A percentile compares a stretch with the other conserved stretches of the same genome.
These are phyloP conservation scores for Papiliotrema fonsecae DNA, from an alignment of 1,284 basidiomycete genomes.

Conservation along the genomic window DNA sequence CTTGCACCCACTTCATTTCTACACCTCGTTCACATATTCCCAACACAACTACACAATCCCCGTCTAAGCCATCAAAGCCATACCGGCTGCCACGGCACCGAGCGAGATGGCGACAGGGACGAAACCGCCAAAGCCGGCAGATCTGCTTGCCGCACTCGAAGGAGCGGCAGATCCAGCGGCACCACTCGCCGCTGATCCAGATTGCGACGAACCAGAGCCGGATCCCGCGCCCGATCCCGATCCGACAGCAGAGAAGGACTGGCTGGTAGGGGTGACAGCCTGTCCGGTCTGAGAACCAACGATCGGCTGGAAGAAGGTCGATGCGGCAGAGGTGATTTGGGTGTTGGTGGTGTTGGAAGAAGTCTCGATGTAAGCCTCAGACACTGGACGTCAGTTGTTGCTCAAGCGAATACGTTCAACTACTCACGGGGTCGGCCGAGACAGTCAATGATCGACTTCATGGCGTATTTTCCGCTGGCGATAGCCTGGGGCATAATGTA, in stretches of 20 bases:
- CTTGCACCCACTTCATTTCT: too few relatives aligned
- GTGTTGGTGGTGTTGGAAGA: slow-evolving; percentile 41
- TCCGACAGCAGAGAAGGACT: not conserved
- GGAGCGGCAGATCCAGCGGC: not conserved
- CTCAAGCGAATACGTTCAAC: not conserved
- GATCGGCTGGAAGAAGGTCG: slow-evolving; percentile 33
- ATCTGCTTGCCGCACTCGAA: too few relatives aligned
- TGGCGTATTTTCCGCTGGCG: slow-evolving; percentile 55
- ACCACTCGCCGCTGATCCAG: not conserved
- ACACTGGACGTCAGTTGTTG: slow-evolving; percentile 15
- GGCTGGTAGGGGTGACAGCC: slow-evolving; percentile 16
- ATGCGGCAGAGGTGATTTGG: slow-evolving; percentile 25
- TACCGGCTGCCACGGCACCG: slow-evolving; percentile 1
- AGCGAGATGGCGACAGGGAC: slow-evolving; percentile 2
- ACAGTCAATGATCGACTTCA: slow-evolving; percentile 61
- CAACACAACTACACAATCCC: too few relatives aligned
- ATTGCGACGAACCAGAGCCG: not conserved
- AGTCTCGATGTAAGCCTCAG: slow-evolving; percentile 49
- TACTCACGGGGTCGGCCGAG: slow-evolving; percentile 53
- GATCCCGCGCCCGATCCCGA: not conserved
- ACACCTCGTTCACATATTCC: too few relatives aligned
- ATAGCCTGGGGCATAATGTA: slow-evolving; percentile 70
- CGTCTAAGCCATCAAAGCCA: slow-evolving; percentile 5
- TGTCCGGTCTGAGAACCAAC: slow-evolving; percentile 31
- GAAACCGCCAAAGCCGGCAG: not conserved